These are phyloP conservation scores for Hericium erinaceus DNA, from an alignment of 768 basidiomycete species.

Conservation along the genomic window DNA sequence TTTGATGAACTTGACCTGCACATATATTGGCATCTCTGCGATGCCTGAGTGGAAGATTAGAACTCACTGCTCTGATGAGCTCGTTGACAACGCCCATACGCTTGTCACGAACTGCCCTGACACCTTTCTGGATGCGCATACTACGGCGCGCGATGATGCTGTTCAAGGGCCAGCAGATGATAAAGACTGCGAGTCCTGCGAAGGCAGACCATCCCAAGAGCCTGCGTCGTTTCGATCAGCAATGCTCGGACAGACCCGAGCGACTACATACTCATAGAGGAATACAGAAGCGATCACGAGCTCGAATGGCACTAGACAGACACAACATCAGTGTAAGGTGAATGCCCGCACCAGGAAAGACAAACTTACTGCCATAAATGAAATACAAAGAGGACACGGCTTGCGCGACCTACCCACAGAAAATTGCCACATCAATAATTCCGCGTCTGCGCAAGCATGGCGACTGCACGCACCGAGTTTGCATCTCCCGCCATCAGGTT, in stretches of 20 bases:
- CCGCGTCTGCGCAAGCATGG: not conserved
- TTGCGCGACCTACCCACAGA: constrained; percentile 23
- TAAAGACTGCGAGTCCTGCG: constrained; percentile 57
- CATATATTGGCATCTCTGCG: too few species aligned
- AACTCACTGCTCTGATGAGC: constrained; percentile 47
- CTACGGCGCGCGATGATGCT: constrained; percentile 51
- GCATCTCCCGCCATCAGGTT: constrained; percentile 82
- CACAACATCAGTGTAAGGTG: not conserved
- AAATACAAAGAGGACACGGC: constrained; percentile 50
- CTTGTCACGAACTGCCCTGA: constrained; percentile 56
- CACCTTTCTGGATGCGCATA: constrained; percentile 50
- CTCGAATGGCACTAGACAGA: constrained; percentile 56
- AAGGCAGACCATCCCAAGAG: constrained; percentile 66
- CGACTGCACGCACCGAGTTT: constrained; percentile 26
- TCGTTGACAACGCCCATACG: constrained; percentile 75
- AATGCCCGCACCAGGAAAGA: not conserved
- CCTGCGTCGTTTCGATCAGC: constrained; percentile 16
- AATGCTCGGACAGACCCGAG: too few species aligned
- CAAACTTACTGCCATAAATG: constrained; percentile 49
- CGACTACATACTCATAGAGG: constrained; percentile 48
- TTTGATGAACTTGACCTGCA: constrained; percentile 59
- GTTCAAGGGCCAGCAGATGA: constrained; percentile 66
- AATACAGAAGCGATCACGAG: constrained; percentile 63
- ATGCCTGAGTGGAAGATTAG: too few species aligned
- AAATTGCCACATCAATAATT: not conserved